These are phyloP conservation scores for Candida coquimbonensis DNA, from an alignment of 805 yeast genomes.

Conservation along the genomic window DNA sequence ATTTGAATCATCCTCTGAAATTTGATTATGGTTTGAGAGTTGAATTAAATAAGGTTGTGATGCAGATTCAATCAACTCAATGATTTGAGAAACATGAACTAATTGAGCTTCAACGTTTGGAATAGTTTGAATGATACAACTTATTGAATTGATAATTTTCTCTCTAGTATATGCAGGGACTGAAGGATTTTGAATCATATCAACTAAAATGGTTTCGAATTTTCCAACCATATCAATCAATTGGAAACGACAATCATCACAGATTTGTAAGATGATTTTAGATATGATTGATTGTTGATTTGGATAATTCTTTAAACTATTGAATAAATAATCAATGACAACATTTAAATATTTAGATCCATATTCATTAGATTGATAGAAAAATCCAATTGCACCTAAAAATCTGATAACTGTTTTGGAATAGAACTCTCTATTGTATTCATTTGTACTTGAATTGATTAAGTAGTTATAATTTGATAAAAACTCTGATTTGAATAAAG, in stretches of 20 bases:
- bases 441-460: constrained; percentile 7
- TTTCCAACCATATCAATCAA: constrained; percentile 37
- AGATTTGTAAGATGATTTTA: constrained; percentile 50
- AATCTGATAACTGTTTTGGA: constrained; percentile 48
- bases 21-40: constrained; percentile 4
- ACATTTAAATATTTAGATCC: constrained; percentile 41
- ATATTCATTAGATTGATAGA: constrained; percentile 44
- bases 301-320: constrained; percentile 24
- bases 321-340: constrained; percentile 52
- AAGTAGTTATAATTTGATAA: constrained; percentile 16
- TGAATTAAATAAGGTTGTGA: constrained; percentile 10
- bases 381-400: constrained; percentile 54
- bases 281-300: constrained; percentile 35
- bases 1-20: constrained; percentile 27
- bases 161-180: constrained; percentile 45
- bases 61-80: constrained; percentile 25
- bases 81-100: constrained; percentile 27
- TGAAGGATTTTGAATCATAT: constrained; percentile 35
- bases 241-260: constrained; percentile 44
- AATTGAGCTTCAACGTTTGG: constrained; percentile 41
- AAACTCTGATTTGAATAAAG: constrained; percentile 26
- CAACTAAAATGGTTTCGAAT: constrained; percentile 40
- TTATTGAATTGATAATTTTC: constrained; percentile 53
- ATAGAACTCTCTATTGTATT: constrained; percentile 20
- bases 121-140: constrained; percentile 53